Evolutionary conservation across 179 eudicot species (phyloP), one percentile per base, ranked within the genome.

Genomic region (Carnegiea gigantea): DNA sequence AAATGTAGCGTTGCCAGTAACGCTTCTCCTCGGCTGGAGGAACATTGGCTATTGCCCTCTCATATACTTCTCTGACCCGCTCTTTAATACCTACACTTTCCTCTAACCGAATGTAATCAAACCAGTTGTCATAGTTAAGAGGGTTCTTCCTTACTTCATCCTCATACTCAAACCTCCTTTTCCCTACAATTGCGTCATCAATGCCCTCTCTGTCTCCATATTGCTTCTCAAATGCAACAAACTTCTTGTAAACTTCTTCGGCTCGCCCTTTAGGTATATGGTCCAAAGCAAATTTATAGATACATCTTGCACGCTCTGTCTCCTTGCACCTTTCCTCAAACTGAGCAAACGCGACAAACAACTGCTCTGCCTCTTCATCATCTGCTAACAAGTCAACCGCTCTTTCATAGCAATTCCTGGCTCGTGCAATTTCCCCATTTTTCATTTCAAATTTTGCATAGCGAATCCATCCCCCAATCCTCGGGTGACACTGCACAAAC

Each of bases 1-100:
- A 94, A 59, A 94, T 94, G 85, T 94, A 94, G 12, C 97, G 90
- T 82, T 93, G 95, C 98, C 98, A 94, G 80, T 91, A 94, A 23
- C 93, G 92, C 87, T 94, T 94, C 90, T 91, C 98, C 79, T 86
- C 92, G 73, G 95, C 97, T 9, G 93, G 95, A 76, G 98, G 98
- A 77, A 91, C 79, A 86, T 93, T 93, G 44, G 98, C 93, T 65
- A 94, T 94, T 9, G 97, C 97, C 36, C 97, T 86, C 85, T 92
- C 93, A 68, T 90, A 94, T 10, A 91, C 90, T 76, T 94, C 98
- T 79, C 95, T 85, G 51, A 89, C 84, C 75, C 90, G 88, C 38
- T 83, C 88, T 79, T 88, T 90, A 65, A 84, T 85, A 30, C 95
- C 95, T 53, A 85, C 90, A 78, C 90, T 93, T 84, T 94, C 98